Evolutionary conservation across 1,284 basidiomycete species (phyloP).

Genomic region (Blastosporella zonata): DNA sequence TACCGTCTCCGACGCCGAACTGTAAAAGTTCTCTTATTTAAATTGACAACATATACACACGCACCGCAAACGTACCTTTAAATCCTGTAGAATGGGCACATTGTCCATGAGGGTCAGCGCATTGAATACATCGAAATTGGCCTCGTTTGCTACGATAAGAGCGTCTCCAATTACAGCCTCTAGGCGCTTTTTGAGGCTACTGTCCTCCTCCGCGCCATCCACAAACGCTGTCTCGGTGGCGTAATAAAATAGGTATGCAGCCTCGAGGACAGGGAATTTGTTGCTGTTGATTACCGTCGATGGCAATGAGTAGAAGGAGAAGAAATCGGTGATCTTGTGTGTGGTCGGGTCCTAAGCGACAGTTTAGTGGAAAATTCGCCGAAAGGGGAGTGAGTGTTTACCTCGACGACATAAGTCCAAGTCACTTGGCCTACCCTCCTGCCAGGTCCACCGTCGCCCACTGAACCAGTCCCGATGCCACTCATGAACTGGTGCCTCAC

Average conservation of each 20-base stretch:
- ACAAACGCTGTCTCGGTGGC: conserved; percentile 67
- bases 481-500: conserved; percentile 86
- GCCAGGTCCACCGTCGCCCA: conserved; percentile 41
- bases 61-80: conserved; percentile 59
- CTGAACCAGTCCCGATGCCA: conserved; percentile 70
- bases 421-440: conserved; percentile 81
- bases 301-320: conserved; percentile 96
- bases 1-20: conserved; percentile 91
- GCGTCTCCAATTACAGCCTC: conserved; percentile 75
- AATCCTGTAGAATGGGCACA: conserved; percentile 74
- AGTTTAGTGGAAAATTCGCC: conserved; percentile 4
- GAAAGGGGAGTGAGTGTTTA: conserved; percentile 27
- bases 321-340: conserved; percentile 88
- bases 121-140: conserved; percentile 95
- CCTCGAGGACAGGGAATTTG: conserved; percentile 70
- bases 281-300: conserved; percentile 79
- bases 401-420: conserved; percentile 97
- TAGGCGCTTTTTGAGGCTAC: conserved; percentile 68
- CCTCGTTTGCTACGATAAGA: conserved; percentile 76
- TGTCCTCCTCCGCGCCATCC: conserved; percentile 55
- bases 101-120: conserved; percentile 96
- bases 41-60: conserved; percentile 9
- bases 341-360: conserved; percentile 72
- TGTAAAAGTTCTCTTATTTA: conserved; percentile 30
- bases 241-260: conserved; percentile 94